Percentiles rank a stretch among this genome's conserved stretches.
These are phyloP conservation scores for Plectosphaerella plurivora DNA, from an alignment of 2,329 filamentous ascomycete genomes.

Conservation along the genomic window DNA sequence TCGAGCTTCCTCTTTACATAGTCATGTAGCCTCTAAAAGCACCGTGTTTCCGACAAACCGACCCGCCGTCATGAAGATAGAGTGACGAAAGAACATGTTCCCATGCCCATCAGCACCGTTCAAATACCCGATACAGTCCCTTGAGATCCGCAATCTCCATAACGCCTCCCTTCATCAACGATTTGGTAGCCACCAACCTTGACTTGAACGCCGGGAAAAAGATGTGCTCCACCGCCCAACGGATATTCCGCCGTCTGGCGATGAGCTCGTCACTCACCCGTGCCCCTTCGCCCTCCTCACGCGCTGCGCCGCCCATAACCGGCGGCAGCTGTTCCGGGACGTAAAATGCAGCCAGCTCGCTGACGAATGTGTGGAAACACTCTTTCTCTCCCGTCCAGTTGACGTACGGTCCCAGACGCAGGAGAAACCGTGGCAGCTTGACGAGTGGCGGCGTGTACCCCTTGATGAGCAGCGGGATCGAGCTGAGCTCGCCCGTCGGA, in stretches of 20 bases:
- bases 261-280: constrained; percentile 40
- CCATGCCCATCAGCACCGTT: constrained; percentile 64
- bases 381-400: constrained; percentile 79
- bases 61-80: too few relatives aligned
- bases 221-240: constrained; percentile 73
- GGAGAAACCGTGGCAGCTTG: constrained; percentile 84
- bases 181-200: constrained; percentile 75
- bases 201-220: constrained; percentile 88
- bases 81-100: too few relatives aligned
- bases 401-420: constrained; percentile 82
- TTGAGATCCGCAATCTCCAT: constrained; percentile 90
- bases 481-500: constrained; percentile 68
- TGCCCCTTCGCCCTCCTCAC: constrained; percentile 20
- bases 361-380: constrained; percentile 83
- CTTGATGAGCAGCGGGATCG: constrained; percentile 80
- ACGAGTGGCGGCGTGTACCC: constrained; percentile 82
- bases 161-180: constrained; percentile 67
- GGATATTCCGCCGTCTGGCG: constrained; percentile 65
- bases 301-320: constrained; percentile 12
- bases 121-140: constrained; percentile 90
- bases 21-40: too few relatives aligned
- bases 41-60: too few relatives aligned
- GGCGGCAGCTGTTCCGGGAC: constrained; percentile 78
- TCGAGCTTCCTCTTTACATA: too few relatives aligned
- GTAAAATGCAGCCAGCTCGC: constrained; percentile 85